Evolutionary conservation across 148 eudicot species (phyloP), one percentile per base, ranked within the genome.

Genomic region (Rhododendron simsii): DNA sequence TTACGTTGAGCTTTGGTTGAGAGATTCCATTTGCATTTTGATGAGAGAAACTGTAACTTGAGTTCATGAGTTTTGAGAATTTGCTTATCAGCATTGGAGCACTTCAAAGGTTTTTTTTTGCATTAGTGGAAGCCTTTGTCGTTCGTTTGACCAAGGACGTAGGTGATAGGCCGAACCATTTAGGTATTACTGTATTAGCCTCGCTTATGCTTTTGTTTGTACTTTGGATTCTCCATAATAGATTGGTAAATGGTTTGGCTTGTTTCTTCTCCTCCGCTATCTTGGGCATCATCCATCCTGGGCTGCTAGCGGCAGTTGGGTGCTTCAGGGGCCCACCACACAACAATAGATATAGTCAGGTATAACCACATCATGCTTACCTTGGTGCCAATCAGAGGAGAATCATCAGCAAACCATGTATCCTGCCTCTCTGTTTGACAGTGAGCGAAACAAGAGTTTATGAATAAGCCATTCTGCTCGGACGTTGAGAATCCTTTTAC

Each of bases 381-480:
- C 99, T 95, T 97, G 67, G 84, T 91, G 86, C 84, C 86, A 33
- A 97, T 73, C 78, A 93, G 88, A 13, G 99, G 99, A 30, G 99
- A 95, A 84, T 92, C 90, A 86, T 95, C 95, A 4, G 98, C 92
- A 86, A 97, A 97, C 99, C 99, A 97, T 53, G 99, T 97, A 82
- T 97, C 99, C 88, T 97, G 99, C 90, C 94, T 94, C 91, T 97
- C 99, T 21, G 99, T 91, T 69, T 97, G 99, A 94, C 99, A 97
- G 89, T 97, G 99, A 86, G 99, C 96, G 74, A 97, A 97, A 87
- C 99, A 97, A 15, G 99, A 95, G 84, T 97, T 97, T 78, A 97
- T 82, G 87, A 95, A 97, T 69, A 95, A 75, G 18, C 98, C 99
- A 65, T 93, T 97, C 84, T 92, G 90, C 74, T 80, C 87, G 1